A percentile compares a stretch with the other conserved stretches of the same genome.
Conservation (phyloP, 768 basidiomycete species). For the Lentinula raphanica region DNA sequence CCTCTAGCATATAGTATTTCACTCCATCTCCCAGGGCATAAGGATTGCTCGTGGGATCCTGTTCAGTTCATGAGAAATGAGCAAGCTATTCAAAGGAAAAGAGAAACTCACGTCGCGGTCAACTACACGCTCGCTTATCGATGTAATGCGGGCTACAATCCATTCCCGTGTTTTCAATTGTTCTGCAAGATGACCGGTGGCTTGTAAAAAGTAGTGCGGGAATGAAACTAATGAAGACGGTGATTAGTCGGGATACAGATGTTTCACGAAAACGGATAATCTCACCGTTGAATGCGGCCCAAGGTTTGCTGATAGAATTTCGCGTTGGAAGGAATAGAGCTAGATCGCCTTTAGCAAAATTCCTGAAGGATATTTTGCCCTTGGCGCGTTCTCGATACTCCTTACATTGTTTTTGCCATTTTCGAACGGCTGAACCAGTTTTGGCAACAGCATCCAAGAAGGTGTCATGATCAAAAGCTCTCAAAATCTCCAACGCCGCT, state of each 20-base stretch:
- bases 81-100: neutral
- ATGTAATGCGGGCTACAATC: constrained; percentile 91
- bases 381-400: constrained; percentile 93
- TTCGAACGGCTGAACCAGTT: constrained; percentile 81
- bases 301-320: constrained; percentile 88
- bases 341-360: constrained; percentile 92
- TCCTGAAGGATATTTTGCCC: constrained; percentile 94
- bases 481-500: constrained; percentile 63
- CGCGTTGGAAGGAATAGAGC: constrained; percentile 94
- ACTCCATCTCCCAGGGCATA: constrained; percentile 84
- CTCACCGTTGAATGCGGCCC: constrained; percentile 98
- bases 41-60: constrained; percentile 86
- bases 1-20: constrained; percentile 91
- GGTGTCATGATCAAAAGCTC: constrained; percentile 77
- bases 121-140: constrained; percentile 80
- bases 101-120: constrained; percentile 58
- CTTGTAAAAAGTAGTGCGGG: constrained; percentile 95
- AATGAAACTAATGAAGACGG: constrained; percentile 69
- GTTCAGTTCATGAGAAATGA: neutral
- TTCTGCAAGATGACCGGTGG: constrained; percentile 80
- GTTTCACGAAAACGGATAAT: constrained; percentile 8
- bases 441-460: constrained; percentile 82
- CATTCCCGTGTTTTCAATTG: constrained; percentile 89
- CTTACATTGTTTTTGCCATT: constrained; percentile 97
- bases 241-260: constrained; percentile 28